A percentile compares a stretch with the other conserved stretches of the same genome.
phyloP scores from a whole-genome alignment of 768 basidiomycete genomes.

The Tricholoma sp. region DNA sequence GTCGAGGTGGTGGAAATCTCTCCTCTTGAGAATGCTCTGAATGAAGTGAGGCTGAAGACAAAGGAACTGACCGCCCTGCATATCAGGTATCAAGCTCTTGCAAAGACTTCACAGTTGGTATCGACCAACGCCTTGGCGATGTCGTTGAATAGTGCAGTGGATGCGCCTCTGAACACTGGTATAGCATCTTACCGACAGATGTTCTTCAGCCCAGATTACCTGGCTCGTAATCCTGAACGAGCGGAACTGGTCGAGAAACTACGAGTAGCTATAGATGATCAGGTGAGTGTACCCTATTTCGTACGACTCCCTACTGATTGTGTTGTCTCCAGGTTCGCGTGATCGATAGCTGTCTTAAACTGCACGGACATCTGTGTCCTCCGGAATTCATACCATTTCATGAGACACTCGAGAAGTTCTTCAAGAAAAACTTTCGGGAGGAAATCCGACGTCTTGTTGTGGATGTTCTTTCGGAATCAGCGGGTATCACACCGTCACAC shows the following conservation, averaged over 20 bases:
- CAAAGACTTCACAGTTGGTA: constrained; percentile 68
- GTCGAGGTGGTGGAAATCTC: constrained; percentile 72
- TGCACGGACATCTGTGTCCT: constrained; percentile 80
- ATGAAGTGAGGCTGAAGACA: constrained; percentile 76
- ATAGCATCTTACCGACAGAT: constrained; percentile 70
- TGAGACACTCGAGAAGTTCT: constrained; percentile 80
- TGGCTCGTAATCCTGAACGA: constrained; percentile 63
- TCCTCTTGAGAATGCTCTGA: constrained; percentile 78
- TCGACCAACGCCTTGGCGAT: constrained; percentile 81
- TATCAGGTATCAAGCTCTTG: constrained; percentile 68
- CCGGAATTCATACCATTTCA: constrained; percentile 92
- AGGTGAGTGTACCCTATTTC: constrained; percentile 43
- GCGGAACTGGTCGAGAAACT: constrained; percentile 69
- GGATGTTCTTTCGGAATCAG: constrained; percentile 48
- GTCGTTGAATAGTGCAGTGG: constrained; percentile 83
- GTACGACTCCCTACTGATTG: not conserved
- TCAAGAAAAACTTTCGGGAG: constrained; percentile 78
- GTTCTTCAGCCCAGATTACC: constrained; percentile 72
- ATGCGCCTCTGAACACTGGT: constrained; percentile 74
- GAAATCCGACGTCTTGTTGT: constrained; percentile 71
- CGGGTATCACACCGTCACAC: constrained; percentile 28
- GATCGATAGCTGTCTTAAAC: constrained; percentile 77
- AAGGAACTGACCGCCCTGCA: constrained; percentile 69
- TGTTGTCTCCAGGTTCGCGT: constrained; percentile 53
- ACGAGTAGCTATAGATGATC: constrained; percentile 71